Evolutionary conservation across 2,329 filamentous ascomycete species (phyloP), one percentile per base, ranked within the genome.

Genomic region (Colletotrichum lindemuthianum): DNA sequence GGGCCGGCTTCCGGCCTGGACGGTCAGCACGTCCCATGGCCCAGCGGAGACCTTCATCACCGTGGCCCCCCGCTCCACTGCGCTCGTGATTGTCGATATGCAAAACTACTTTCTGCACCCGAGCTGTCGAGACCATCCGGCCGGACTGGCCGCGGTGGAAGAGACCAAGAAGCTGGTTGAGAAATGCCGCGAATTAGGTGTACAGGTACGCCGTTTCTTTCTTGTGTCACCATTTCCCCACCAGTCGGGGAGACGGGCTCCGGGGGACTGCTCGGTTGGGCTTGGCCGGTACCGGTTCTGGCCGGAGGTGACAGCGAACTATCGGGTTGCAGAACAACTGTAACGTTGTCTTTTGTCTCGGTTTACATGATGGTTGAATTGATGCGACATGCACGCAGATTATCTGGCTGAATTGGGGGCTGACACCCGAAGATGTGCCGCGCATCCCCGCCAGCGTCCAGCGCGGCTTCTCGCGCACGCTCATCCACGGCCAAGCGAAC

Each of bases 381-480:
- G 59, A 64, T 54, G 39, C 48, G 13, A 50, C 10, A 43, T 24
- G 24, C 32, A 61, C 64, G 24, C 70, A 77, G 70, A 69, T 86
- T 16, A 72, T 86, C 16, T 86, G 83, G 82, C 75, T 86, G 47
- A 87, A 85, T 69, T 88, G 85, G 86, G 85, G 85, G 3, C 74
- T 88, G 41, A 84, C 78, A 0, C 80, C 85, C n/a, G 68, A 74
- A 15, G 85, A 88, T 68, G 70, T 88, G 12, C 69, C 70, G 3
- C 71, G 66, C 3, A 82, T 88, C 76, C 85, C 85, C 7, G 82
- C 85, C 8, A 76, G 77, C 12, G 76, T 83, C 5, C 71, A 79
- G 56, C 73, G 81, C 11, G 78, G 81, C 12, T 88, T 88, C 71
- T 79, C 82, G 45, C 75, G 73, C 60, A 71, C 74, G 24, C 72